These are phyloP conservation scores for Aspergillus ibericus DNA, from an alignment of 2,329 filamentous ascomycete genomes.

Conservation along the genomic window DNA sequence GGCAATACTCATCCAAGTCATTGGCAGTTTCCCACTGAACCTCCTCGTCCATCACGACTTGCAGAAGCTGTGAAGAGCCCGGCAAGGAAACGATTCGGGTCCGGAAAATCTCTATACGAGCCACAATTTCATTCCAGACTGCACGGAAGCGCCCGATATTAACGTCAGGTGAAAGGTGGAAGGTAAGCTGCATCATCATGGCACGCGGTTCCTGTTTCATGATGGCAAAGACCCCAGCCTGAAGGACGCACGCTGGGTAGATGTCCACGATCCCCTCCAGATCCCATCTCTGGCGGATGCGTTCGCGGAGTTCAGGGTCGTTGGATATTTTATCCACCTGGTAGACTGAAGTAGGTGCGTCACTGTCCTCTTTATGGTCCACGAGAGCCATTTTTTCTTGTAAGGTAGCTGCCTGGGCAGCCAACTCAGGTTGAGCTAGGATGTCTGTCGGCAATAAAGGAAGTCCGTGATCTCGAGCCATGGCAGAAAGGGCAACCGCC, in stretches of 20 bases:
- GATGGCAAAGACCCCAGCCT: neutral
- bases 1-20: neutral
- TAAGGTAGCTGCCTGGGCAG: neutral
- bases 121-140: neutral
- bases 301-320: neutral
- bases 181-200: neutral
- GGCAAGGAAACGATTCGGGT: neutral
- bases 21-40: neutral
- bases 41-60: neutral
- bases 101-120: neutral
- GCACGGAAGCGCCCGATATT: neutral
- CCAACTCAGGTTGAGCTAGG: constrained; percentile 28
- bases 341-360: neutral
- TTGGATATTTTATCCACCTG: neutral
- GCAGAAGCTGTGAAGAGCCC: neutral
- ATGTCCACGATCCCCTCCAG: neutral
- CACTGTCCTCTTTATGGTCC: neutral
- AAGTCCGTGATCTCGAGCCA: constrained; percentile 39
- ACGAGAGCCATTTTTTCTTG: neutral
- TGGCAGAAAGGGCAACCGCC: constrained; percentile 29
- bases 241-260: neutral
- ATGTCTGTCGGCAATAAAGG: constrained; percentile 48
- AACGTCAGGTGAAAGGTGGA: neutral
- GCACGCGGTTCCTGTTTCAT: neutral
- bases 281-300: neutral